phyloP scores from a whole-genome alignment of 768 basidiomycete genomes.

The Cystobasidium onofrii region DNA sequence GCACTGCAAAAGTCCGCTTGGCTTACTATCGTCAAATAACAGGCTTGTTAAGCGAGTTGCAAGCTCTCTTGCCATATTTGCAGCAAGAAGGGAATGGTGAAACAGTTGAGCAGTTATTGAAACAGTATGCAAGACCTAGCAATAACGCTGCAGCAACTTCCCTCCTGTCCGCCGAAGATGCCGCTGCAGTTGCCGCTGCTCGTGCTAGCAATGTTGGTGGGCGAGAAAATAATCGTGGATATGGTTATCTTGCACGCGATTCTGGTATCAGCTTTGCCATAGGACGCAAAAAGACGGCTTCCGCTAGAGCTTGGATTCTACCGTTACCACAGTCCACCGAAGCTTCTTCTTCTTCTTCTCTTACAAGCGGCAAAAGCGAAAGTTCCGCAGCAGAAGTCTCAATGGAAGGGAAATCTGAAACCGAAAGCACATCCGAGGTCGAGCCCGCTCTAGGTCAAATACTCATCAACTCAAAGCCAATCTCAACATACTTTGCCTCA shows the following conservation, averaged over 20 bases:
- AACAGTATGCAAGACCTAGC: neutral
- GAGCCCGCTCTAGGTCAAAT: conserved; percentile 46
- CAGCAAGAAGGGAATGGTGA: neutral
- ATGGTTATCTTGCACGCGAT: conserved; percentile 10
- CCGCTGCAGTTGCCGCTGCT: neutral
- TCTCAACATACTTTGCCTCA: conserved; percentile 68
- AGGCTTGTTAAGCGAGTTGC: conserved; percentile 5
- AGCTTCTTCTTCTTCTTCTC: neutral
- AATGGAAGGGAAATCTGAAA: neutral
- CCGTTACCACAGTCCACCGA: neutral
- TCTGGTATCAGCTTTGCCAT: conserved; percentile 15
- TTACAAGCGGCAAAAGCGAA: neutral
- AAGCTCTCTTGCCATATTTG: conserved; percentile 2
- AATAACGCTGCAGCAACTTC: neutral
- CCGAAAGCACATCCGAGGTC: neutral
- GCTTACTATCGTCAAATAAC: conserved; percentile 29
- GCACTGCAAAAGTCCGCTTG: neutral
- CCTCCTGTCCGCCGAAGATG: neutral
- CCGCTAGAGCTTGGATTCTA: conserved; percentile 11
- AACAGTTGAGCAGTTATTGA: neutral
- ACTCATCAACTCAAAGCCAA: conserved; percentile 73
- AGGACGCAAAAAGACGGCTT: conserved; percentile 13
- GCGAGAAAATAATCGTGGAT: neutral
- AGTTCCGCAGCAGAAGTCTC: neutral
- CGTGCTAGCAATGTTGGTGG: neutral